Base-by-base conservation (phyloP, 805 yeast species). In the Yarrowia deformans region DNA sequence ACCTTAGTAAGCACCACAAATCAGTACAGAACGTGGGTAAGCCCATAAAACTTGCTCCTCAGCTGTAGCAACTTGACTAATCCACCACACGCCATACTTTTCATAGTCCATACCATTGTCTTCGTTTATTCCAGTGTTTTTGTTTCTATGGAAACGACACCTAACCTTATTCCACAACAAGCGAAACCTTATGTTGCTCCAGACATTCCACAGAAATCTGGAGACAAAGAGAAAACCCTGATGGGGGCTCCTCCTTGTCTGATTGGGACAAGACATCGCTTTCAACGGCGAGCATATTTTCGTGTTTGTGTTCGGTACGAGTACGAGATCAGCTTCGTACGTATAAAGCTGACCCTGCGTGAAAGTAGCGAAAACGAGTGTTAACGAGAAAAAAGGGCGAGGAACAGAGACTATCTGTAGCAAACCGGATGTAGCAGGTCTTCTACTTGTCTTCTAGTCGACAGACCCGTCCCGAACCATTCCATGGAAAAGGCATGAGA, bases 161-260 rank as follows among this genome's bases (percentile, higher is more conserved):
- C n/a, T n/a, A 43, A 43, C 49, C 29, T 34, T 8, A 34, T 9
- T 13, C 32, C 5, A 23, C 12, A 19, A 46, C 39, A 32, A 49
- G 54, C 39, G 37, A 49, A 49, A 49, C 19, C 39, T 19, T 16
- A 16, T 32, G 16, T 29, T 18, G 52, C 32, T 49, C 54, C 54
- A 49, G 42, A 52, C 58, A 52, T 52, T 35, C 58, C 58, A 37
- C 18, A 32, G 54, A 49, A 49, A 49, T 37, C 39, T 16, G 23
- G 19, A 32, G 23, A 49, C 54, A 49, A 48, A 29, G 52, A 9
- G 8, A 49, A 9, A 32, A 3, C 8, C 8, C 12, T 1, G 39
- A 3, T 49, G 7, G 13, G 18, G 8, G 54, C 3, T 39, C 14
- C 32, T 49, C 54, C 19, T 32, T 32, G 37, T 16, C 54, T 16